Base-by-base conservation (phyloP, 164 flowering plant genomes). In the Vitis cinerea region DNA sequence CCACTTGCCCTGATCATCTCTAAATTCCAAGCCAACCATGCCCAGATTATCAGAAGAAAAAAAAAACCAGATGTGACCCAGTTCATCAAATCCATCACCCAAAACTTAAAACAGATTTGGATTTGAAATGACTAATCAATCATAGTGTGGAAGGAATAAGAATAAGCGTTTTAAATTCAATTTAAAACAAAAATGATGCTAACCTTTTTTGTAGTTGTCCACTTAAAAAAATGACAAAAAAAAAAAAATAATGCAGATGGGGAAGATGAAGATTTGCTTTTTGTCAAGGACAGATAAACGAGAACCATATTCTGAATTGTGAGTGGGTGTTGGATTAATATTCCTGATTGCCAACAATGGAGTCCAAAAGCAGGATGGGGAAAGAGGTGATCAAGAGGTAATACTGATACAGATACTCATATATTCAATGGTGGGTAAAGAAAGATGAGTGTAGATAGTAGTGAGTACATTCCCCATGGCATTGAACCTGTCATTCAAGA, bases 401-500 rank as follows among this genome's bases (percentile, higher is more conserved):
- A 31, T 7, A 15, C 9, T 12, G 17, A 62, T 14, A 15, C 9
- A 37, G 17, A 62, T 9, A 62, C 10, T 14, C 9, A 16, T 31
- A 47, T 47, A 16, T 62, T 62, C 64, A 37, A 47, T 48, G 15
- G 1, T 13, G 11, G 12, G 50, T 31, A n/a, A 14, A 61, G 17
- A 23, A n/a, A n/a, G 44, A n/a, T 23, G 27, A 2, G 44, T 37
- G 7, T 37, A 37, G 27, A 23, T 23, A 23, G 27, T 23, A 23
- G 27, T 23, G 27, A 23, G 27, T 61, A 9, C 50, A 61, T 61
- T 61, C 65, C 65, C 65, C 64, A 61, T 48, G 1, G 17, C 29
- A 10, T 63, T 63, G 13, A 48, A 37, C 19, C 65, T 47, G 65
- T 63, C 50, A 63, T 17, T 63, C 30, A 63, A 63, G 37, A 47